Conservation (phyloP, 129 eudicot genomes). For the Helianthus tuberosus region DNA sequence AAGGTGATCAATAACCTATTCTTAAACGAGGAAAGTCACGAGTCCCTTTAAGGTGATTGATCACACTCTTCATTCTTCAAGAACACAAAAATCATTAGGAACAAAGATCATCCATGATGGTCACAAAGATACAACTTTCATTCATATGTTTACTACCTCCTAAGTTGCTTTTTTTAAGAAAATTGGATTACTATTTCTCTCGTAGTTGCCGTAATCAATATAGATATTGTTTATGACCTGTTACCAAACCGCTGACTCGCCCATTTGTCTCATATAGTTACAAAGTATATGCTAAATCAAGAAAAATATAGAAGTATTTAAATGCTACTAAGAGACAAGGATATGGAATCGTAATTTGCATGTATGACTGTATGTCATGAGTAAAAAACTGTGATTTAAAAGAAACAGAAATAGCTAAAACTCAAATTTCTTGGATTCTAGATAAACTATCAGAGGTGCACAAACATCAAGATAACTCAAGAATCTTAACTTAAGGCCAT, state of each 20-base stretch:
- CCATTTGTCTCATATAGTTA: background rate
- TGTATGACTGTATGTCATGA: background rate
- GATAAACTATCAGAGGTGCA: background rate
- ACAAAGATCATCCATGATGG: background rate
- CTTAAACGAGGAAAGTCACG: conserved; percentile 92
- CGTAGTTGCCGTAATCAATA: background rate
- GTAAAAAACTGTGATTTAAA: background rate
- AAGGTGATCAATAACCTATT: conserved; percentile 56
- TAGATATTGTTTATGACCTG: background rate
- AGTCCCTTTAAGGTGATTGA: conserved; percentile 80
- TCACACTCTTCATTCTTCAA: conserved; percentile 89
- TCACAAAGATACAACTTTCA: background rate
- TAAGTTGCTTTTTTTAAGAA: background rate
- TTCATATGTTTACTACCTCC: background rate
- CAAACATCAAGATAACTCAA: background rate
- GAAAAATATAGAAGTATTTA: background rate
- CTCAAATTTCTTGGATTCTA: too few species aligned
- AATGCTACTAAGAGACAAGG: background rate
- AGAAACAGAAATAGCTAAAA: background rate
- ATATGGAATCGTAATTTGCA: background rate
- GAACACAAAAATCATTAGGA: conserved; percentile 16
- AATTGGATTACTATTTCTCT: background rate
- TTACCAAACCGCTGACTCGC: background rate
- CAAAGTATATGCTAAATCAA: background rate
- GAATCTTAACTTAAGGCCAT: background rate